Evolutionary conservation across 1,284 basidiomycete species (phyloP).

Genomic region (Coniferiporia weirii): DNA sequence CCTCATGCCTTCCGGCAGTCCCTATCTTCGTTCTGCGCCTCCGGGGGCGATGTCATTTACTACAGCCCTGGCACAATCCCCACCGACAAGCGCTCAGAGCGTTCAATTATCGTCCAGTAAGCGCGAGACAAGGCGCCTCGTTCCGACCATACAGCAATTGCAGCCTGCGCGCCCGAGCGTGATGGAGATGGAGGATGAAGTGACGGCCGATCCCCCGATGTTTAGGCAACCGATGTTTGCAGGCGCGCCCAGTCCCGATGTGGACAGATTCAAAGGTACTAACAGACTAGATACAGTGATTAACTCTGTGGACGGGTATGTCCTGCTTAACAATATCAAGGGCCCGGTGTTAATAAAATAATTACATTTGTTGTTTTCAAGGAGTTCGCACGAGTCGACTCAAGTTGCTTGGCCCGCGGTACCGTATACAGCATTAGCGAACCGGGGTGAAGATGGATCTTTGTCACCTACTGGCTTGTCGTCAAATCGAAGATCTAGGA

Average conservation of each 20-base stretch:
- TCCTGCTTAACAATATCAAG: constrained; percentile 16
- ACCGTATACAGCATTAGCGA: constrained; percentile 30
- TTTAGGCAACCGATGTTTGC: constrained; percentile 16
- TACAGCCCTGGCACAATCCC: not conserved
- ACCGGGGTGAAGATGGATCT: constrained; percentile 16
- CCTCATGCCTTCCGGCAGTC: constrained; percentile 24
- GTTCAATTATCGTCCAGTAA: constrained; percentile 1
- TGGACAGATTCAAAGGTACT: constrained; percentile 12
- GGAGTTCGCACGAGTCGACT: constrained; percentile 15
- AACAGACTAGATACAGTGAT: not conserved
- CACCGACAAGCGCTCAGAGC: constrained; percentile 1
- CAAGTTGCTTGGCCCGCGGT: constrained; percentile 34
- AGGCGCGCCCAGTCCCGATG: constrained; percentile 17
- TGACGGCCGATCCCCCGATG: constrained; percentile 6
- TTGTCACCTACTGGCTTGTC: constrained; percentile 8
- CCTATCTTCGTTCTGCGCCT: constrained; percentile 22
- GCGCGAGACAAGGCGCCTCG: constrained; percentile 6
- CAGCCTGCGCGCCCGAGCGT: not conserved
- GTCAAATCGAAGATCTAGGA: constrained; percentile 5
- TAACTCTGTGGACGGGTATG: constrained; percentile 17
- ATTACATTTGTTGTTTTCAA: constrained; percentile 13
- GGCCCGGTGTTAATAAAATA: constrained; percentile 8
- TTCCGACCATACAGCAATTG: not conserved
- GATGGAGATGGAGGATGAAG: constrained; percentile 2
- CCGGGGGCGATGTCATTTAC: constrained; percentile 15